phyloP scores from a whole-genome alignment of 495 filamentous ascomycete species.

The Penicillium antarcticum region DNA sequence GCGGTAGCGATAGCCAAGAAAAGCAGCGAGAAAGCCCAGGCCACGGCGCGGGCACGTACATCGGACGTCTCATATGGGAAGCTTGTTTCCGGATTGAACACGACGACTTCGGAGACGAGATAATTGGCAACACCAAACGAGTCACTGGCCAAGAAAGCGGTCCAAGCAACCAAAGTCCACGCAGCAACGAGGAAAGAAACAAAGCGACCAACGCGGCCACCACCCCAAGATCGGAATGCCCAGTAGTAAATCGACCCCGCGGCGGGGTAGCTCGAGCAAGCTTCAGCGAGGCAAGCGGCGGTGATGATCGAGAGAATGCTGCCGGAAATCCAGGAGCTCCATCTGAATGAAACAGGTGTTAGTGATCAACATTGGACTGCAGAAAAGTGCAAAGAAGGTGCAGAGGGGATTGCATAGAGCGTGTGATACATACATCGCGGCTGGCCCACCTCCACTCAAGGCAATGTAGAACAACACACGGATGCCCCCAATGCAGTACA shows the following conservation, averaged over 20 bases:
- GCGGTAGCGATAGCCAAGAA: constrained; percentile 30
- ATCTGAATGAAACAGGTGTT: constrained; percentile 13
- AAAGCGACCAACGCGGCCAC: constrained; percentile 26
- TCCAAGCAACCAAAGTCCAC: constrained; percentile 37
- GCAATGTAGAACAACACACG: constrained; percentile 34
- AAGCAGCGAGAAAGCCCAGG: constrained; percentile 30
- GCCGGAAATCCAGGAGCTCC: constrained; percentile 37
- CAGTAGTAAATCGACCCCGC: constrained; percentile 39
- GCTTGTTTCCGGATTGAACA: constrained; percentile 30
- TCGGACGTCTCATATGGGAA: constrained; percentile 29
- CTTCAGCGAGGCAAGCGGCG: constrained; percentile 33
- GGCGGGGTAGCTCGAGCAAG: constrained; percentile 31
- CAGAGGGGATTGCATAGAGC: not conserved
- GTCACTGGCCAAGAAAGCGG: constrained; percentile 31
- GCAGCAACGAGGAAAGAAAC: constrained; percentile 33
- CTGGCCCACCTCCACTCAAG: constrained; percentile 29
- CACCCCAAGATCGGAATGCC: constrained; percentile 35
- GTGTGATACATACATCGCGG: constrained; percentile 23
- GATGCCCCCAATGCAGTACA: constrained; percentile 33
- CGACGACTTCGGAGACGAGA: constrained; percentile 27
- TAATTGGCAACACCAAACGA: constrained; percentile 38
- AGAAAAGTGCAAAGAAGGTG: not conserved
- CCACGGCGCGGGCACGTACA: constrained; percentile 28
- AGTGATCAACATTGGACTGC: not conserved
- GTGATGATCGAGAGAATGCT: constrained; percentile 35